Base-by-base conservation (phyloP, 768 basidiomycete species). In the Leccinum sublutescens region DNA sequence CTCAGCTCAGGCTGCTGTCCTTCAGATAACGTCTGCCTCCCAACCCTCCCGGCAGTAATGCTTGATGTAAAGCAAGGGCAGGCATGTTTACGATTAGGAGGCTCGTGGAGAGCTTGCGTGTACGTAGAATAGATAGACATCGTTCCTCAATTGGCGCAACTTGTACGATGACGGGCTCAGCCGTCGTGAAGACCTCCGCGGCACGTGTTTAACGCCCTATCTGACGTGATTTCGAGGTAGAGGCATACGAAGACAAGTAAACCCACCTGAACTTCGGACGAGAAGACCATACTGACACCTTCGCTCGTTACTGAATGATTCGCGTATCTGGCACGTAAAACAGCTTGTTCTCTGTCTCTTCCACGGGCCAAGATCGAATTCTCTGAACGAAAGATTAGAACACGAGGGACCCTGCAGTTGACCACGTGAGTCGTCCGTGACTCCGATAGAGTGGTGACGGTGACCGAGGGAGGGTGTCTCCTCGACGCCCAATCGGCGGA, bases 371-470 rank as follows among this genome's bases (percentile, higher is more conserved):
- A 12, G 43, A 45, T 19, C 43, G 43, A 45, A 45, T 14, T 38
- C 40, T 64, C 43, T 48, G 50, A 51, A 51, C 36, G 34, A 58
- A 55, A 50, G 47, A 50, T 58, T 56, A 52, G 50, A 64, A 66
- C 66, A 71, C 57, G 68, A 66, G 68, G 68, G 4, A n/a, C 33
- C 66, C 66, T 66, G 68, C 69, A 58, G 50, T 45, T 11, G 8
- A 29, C 60, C 69, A 71, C 67, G 64, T 63, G 68, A 62, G 61
- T 5, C 29, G 11, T 60, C 66, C 51, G 68, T 68, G 68, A 71
- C 56, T 21, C 58, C 64, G 62, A 61, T 45, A 57, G 23, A 48
- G 56, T 60, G 66, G 59, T 54, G 52, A 64, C 59, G 59, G 36
- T 54, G 57, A 60, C 45, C 55, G 27, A 9, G 51, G 52, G 51